Conservation (phyloP, 129 eudicot species). For the Ambrosia trifida region DNA sequence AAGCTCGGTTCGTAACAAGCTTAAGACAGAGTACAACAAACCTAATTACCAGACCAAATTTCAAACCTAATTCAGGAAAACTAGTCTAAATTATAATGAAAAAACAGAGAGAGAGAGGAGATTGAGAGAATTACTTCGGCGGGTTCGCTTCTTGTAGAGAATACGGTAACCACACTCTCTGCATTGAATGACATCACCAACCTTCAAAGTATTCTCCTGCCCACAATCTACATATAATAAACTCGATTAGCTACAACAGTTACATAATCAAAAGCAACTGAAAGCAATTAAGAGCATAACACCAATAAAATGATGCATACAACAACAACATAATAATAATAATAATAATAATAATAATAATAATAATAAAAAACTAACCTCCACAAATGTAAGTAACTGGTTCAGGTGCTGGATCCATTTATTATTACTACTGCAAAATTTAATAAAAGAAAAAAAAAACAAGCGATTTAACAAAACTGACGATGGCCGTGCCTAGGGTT, state of each 20-base stretch:
- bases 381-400: constrained; percentile 88
- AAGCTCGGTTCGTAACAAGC: no score
- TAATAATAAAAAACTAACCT: constrained; percentile 45
- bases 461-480: neutral
- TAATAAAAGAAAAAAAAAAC: neutral
- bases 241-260: neutral
- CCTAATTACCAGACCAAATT: neutral
- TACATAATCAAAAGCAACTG: neutral
- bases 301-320: neutral
- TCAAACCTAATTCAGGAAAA: neutral
- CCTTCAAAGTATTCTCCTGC: constrained; percentile 75
- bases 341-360: neutral
- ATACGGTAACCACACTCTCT: constrained; percentile 93
- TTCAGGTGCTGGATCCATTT: constrained; percentile 81
- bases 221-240: constrained; percentile 57
- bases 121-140: constrained; percentile 51
- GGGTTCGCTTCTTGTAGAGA: constrained; percentile 88
- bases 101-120: neutral
- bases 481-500: constrained; percentile 23
- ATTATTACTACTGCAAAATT: constrained; percentile 2
- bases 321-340: constrained; percentile 16
- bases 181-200: constrained; percentile 91
- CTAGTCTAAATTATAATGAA: neutral
- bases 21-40: neutral
- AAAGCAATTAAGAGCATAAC: neutral